Evolutionary conservation across 1,284 basidiomycete species (phyloP).

Genomic region (Puccinia brachypodii): DNA sequence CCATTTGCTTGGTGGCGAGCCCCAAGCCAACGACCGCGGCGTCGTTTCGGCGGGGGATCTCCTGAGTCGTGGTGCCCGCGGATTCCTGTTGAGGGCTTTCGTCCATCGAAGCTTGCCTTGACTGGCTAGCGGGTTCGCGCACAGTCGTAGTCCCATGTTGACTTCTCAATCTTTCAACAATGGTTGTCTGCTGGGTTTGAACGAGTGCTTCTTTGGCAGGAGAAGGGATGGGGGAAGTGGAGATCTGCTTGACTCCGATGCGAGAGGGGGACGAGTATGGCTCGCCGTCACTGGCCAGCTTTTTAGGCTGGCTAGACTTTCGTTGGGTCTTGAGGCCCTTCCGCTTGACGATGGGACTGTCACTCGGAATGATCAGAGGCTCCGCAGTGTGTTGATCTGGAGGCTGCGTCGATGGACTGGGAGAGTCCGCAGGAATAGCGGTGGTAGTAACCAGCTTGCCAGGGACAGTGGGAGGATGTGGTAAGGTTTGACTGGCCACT

Average conservation of each 20-base stretch:
- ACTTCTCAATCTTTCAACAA: slow-evolving; percentile 36
- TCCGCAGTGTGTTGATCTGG: neutral
- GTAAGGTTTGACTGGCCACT: neutral
- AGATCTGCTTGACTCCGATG: neutral
- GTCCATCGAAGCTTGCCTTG: neutral
- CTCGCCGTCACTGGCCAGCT: neutral
- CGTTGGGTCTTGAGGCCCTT: neutral
- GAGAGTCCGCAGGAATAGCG: neutral
- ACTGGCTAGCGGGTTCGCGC: neutral
- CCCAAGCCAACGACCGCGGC: neutral
- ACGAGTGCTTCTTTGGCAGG: neutral
- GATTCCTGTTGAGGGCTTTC: neutral
- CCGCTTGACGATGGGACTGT: slow-evolving; percentile 21
- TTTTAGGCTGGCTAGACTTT: neutral
- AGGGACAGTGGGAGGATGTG: neutral
- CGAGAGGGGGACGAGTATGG: neutral
- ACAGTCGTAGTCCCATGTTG: neutral
- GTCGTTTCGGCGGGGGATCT: neutral
- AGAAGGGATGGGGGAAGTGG: neutral
- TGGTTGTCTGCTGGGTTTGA: slow-evolving; percentile 13
- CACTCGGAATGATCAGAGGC: slow-evolving; percentile 13
- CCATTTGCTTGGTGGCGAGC: neutral
- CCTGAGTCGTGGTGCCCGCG: neutral
- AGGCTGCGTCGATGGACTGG: neutral
- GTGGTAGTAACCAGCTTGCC: neutral